Conservation (phyloP, 1,284 basidiomycete species). For the Inonotus obliquus region DNA sequence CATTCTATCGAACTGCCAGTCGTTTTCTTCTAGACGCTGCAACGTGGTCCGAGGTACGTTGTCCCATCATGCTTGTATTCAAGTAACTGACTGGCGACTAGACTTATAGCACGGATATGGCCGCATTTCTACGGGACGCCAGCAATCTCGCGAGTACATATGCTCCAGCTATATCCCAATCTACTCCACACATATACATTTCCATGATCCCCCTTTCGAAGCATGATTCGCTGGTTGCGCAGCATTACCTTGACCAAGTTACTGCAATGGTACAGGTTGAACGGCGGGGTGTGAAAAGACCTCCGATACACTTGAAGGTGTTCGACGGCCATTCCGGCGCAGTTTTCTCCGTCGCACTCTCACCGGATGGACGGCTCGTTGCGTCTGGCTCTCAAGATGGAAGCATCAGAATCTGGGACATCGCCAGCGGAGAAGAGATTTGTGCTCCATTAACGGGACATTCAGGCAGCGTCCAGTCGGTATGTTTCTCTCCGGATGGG, state of each 20-base stretch:
- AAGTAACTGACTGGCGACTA: background rate
- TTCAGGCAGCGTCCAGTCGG: background rate
- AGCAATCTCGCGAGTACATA: conserved; percentile 17
- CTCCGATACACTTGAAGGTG: background rate
- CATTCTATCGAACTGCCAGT: background rate
- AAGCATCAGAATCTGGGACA: background rate
- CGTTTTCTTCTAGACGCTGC: background rate
- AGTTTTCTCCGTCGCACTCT: background rate
- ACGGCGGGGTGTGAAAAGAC: background rate
- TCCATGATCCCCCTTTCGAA: conserved; percentile 24
- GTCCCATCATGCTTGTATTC: background rate
- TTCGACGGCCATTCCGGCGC: background rate
- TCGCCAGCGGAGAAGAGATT: background rate
- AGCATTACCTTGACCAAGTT: background rate
- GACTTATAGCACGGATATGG: background rate
- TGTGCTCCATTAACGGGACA: background rate
- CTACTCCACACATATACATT: conserved; percentile 25
- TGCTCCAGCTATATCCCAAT: conserved; percentile 16
- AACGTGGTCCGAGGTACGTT: background rate
- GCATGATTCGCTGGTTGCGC: conserved; percentile 1
- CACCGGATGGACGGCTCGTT: background rate
- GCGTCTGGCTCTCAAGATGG: background rate
- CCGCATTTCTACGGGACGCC: background rate
- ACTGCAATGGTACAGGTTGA: background rate
- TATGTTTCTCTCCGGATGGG: conserved; percentile 14